A percentile compares a stretch with the other conserved stretches of the same genome.
These are phyloP conservation scores for Linnemannia elongata DNA, from an alignment of 192 early-diverging fungal species.

Conservation along the genomic window DNA sequence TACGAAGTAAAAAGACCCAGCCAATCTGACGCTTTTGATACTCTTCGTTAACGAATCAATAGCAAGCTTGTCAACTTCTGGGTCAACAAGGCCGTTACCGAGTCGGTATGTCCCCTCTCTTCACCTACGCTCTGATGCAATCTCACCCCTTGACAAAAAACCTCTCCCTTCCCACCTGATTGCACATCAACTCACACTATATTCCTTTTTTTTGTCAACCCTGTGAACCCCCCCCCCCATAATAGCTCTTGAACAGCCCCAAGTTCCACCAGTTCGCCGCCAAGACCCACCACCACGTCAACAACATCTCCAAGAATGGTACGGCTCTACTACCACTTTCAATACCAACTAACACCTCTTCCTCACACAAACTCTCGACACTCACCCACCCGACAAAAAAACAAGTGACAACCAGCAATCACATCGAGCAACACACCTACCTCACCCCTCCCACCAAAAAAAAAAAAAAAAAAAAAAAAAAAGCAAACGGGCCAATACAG, in stretches of 20 bases:
- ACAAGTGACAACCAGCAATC: too few relatives aligned
- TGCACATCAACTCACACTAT: not conserved
- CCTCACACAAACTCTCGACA: too few relatives aligned
- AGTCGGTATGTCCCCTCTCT: constrained; percentile 37
- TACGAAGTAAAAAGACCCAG: too few relatives aligned
- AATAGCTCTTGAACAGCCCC: constrained; percentile 52
- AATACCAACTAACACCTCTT: not conserved
- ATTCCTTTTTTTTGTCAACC: not conserved
- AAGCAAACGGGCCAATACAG: too few relatives aligned
- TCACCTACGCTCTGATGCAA: not conserved
- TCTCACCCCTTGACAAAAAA: not conserved
- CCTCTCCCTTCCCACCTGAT: not conserved
- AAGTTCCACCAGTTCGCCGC: constrained; percentile 55
- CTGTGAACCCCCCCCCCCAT: too few relatives aligned
- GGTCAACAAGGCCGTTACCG: constrained; percentile 59
- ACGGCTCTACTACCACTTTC: not conserved
- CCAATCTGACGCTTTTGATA: too few relatives aligned
- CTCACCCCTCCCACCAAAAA: too few relatives aligned
- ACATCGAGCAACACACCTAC: too few relatives aligned
- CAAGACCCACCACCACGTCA: constrained; percentile 55
- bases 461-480: too few relatives aligned
- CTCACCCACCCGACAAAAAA: too few relatives aligned
- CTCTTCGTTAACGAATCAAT: not conserved
- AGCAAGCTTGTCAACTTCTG: constrained; percentile 59
- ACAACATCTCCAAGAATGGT: constrained; percentile 51